Evolutionary conservation across 2,329 filamentous ascomycete species (phyloP).

Genomic region (Emericellopsis atlantica): DNA sequence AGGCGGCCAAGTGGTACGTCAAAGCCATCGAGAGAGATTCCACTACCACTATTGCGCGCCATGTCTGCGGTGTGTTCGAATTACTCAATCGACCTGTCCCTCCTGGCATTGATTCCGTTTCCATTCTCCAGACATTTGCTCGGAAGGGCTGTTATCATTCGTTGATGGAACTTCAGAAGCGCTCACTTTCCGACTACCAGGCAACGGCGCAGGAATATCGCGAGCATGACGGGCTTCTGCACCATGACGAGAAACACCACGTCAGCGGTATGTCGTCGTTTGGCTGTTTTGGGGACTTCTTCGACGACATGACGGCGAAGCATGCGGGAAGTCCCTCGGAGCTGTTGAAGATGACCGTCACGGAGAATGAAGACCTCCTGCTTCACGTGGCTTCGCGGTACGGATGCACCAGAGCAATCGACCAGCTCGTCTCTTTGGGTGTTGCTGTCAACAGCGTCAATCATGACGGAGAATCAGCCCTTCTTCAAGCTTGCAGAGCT

Average conservation of each 20-base stretch:
- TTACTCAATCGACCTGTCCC: not conserved
- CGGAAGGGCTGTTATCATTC: not conserved
- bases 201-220: not conserved
- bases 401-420: not conserved
- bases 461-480: not conserved
- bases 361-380: not conserved
- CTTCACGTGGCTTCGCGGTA: not conserved
- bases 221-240: not conserved
- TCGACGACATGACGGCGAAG: not conserved
- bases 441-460: not conserved
- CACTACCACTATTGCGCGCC: not conserved
- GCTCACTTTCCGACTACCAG: not conserved
- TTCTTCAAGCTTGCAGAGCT: not conserved
- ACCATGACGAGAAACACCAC: not conserved
- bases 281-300: not conserved
- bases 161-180: not conserved
- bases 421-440: not conserved
- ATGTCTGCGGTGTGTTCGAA: not conserved
- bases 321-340: not conserved
- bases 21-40: not conserved
- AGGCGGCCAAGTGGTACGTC: not conserved
- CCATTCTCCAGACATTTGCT: not conserved
- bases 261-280: not conserved
- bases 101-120: not conserved
- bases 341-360: not conserved